Base-by-base conservation (phyloP, 2,329 filamentous ascomycete genomes). In the Diplodia sapinea region DNA sequence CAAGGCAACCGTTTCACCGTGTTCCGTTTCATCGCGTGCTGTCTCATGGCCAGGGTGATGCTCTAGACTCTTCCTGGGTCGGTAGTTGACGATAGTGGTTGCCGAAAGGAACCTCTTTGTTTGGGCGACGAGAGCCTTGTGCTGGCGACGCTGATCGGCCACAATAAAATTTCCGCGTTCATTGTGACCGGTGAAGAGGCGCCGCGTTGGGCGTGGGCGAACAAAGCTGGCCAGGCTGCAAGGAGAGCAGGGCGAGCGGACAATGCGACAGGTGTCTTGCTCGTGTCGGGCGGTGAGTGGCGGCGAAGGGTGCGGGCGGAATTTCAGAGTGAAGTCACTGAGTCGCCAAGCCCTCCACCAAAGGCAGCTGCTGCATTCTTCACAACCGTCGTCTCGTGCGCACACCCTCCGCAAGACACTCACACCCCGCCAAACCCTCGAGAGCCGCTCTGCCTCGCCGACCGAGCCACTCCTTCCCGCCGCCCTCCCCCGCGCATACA, bases 321-420 rank as follows among this genome's bases (percentile, higher is more conserved):
- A 20, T n/a, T 13, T 29, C 5, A n/a, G 11, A 51, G 57, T 61
- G 57, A 61, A 61, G 57, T 61, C 57, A 61, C 38, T 20, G 29
- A 13, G 61, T 31, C 40, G 64, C 64, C 64, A 66, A 66, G 64
- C 31, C 64, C 43, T n/a, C 64, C 40, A 66, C 64, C 51, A 57
- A 23, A 36, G 36, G 51, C 33, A 33, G 31, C 36, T 38, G 36
- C 36, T 29, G 52, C 64, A 57, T 66, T 66, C 64, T 66, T 59
- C 36, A 52, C 15, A 33, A 33, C 31, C 31, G 6, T 33, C 31
- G 31, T 65, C 55, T 49, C 54, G 63, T 49, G 38, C 33, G 51
- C 64, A 59, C 63, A 6, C 56, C 38, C 7, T 15, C 38, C 36
- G 33, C 36, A 13, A 17, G 31, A 36, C 54, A 17, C n/a, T 49